Percentiles rank a stretch among this genome's conserved stretches.
These are phyloP conservation scores for Stentor coeruleus DNA, from an alignment of 73 alveolate genomes.

Conservation along the genomic window DNA sequence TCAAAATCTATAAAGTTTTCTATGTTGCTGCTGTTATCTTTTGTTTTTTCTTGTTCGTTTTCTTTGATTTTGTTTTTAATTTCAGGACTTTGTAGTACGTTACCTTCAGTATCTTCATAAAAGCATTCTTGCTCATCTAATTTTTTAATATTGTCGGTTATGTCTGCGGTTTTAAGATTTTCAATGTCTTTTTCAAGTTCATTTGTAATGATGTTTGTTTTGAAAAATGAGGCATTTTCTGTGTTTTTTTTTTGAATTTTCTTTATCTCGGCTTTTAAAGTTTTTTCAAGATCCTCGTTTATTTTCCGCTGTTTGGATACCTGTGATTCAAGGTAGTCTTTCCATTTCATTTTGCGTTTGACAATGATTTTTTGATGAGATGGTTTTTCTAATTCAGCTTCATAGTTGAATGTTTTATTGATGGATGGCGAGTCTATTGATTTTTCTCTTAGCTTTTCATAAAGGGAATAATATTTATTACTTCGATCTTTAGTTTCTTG, in stretches of 20 bases:
- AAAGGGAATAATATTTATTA: no score
- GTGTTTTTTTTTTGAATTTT: no score
- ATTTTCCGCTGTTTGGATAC: not conserved
- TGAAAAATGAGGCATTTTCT: not conserved
- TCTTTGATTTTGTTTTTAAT: no score
- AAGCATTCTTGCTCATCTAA: not conserved
- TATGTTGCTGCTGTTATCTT: not conserved
- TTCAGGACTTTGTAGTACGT: no score
- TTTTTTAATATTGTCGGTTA: not conserved
- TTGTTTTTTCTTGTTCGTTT: not conserved
- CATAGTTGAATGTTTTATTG: not conserved
- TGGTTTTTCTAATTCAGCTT: no score
- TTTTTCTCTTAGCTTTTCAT: not conserved
- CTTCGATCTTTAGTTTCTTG: not conserved
- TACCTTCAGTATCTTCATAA: not conserved
- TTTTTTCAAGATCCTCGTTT: not conserved
- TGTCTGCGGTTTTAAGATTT: not conserved
- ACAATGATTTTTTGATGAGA: not conserved
- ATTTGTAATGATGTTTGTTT: no score
- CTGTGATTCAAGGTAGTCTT: not conserved
- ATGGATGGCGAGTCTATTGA: no score
- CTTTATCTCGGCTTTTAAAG: not conserved
- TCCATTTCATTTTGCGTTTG: not conserved
- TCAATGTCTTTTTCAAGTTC: not conserved
- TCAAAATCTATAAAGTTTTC: no score